phyloP scores from a whole-genome alignment of 176 grass and related monocot genomes.

The Ananas comosus region DNA sequence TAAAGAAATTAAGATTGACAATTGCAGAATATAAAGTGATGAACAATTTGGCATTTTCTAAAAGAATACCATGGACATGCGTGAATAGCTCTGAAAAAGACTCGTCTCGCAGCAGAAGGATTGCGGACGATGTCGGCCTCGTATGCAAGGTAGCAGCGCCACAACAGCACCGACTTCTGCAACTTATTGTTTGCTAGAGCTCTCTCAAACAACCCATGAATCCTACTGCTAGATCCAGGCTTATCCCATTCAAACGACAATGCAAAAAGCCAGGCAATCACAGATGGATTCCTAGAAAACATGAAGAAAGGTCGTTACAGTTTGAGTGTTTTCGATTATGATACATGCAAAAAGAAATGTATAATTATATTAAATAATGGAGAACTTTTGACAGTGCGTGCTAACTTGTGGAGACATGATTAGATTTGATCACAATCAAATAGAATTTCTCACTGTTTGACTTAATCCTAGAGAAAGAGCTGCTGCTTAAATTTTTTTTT shows the following conservation, averaged over 20 bases:
- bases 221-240: constrained; percentile 67
- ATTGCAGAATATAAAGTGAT: neutral
- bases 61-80: constrained; percentile 74
- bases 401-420: too few species aligned
- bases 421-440: too few species aligned
- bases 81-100: constrained; percentile 99
- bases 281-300: constrained; percentile 52
- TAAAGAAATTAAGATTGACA: too few species aligned
- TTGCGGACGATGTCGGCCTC: constrained; percentile 57
- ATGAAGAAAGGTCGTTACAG: neutral
- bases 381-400: too few species aligned
- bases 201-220: constrained; percentile 86
- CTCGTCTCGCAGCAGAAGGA: constrained; percentile 55
- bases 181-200: constrained; percentile 72
- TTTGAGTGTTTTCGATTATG: neutral
- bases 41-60: neutral
- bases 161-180: constrained; percentile 86
- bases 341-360: neutral
- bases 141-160: constrained; percentile 84
- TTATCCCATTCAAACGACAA: constrained; percentile 78
- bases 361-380: too few species aligned
- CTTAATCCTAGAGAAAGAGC: too few species aligned
- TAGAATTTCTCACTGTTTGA: too few species aligned
- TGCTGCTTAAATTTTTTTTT: too few species aligned
- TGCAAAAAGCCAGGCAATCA: constrained; percentile 67